A percentile compares a stretch with the other conserved stretches of the same genome.
Conservation (phyloP, 2,329 filamentous ascomycete species). For the Colletotrichum cereale region DNA sequence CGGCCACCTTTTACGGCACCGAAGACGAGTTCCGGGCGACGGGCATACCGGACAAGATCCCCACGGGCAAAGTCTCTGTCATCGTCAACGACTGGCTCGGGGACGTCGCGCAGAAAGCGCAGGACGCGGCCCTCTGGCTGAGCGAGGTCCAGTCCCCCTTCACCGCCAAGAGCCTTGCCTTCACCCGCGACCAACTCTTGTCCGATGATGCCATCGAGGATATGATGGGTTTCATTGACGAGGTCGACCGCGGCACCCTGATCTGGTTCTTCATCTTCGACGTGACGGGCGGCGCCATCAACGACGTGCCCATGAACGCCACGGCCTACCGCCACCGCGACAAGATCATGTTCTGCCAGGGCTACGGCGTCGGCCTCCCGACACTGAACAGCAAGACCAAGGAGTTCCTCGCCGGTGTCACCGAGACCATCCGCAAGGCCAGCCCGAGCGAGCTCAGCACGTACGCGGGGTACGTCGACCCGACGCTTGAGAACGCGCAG, state of each 20-base stretch:
- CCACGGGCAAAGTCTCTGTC: conserved; percentile 54
- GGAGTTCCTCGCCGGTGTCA: conserved; percentile 65
- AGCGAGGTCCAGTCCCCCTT: conserved; percentile 64
- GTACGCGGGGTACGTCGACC: conserved; percentile 75
- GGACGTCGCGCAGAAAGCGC: conserved; percentile 65
- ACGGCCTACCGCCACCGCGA: conserved; percentile 75
- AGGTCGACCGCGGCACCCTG: conserved; percentile 61
- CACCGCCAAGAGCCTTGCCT: conserved; percentile 69
- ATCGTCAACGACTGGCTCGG: conserved; percentile 74
- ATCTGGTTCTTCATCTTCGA: conserved; percentile 75
- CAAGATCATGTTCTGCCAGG: conserved; percentile 73
- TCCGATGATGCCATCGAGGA: conserved; percentile 57
- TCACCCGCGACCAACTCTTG: conserved; percentile 63
- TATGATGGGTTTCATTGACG: conserved; percentile 67
- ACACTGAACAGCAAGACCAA: conserved; percentile 59
- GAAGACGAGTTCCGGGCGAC: conserved; percentile 65
- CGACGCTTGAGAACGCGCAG: conserved; percentile 58
- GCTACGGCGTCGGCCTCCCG: conserved; percentile 67
- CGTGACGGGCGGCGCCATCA: conserved; percentile 70
- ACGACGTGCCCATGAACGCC: conserved; percentile 65
- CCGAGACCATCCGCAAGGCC: conserved; percentile 55
- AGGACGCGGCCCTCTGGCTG: conserved; percentile 61
- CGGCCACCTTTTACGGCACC: conserved; percentile 72
- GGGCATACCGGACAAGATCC: conserved; percentile 63
- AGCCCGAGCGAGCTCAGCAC: conserved; percentile 59